These are phyloP conservation scores for Cornus florida DNA, from an alignment of 148 eudicot genomes.

Conservation along the genomic window DNA sequence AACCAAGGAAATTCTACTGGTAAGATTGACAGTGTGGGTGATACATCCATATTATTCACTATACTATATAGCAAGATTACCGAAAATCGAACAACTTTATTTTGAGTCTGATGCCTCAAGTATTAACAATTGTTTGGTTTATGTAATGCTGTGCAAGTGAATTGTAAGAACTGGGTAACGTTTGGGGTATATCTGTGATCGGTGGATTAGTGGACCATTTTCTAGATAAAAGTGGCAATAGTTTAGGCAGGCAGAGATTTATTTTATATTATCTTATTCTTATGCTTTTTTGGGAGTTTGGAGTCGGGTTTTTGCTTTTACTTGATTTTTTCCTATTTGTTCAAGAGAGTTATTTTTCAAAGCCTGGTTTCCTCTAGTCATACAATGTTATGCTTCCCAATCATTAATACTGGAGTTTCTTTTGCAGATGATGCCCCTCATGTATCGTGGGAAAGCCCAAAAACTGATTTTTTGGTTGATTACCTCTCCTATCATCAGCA, in stretches of 20 bases:
- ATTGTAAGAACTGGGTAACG: background rate
- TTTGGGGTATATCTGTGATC: background rate
- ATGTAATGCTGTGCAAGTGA: background rate
- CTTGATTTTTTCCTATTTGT: background rate
- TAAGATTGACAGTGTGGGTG: background rate
- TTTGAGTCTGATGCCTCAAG: background rate
- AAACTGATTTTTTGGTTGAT: slow-evolving; percentile 70
- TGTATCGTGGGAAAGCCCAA: slow-evolving; percentile 69
- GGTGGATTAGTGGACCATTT: background rate
- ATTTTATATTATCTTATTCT: background rate
- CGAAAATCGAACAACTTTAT: no score
- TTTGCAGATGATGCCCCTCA: slow-evolving; percentile 42
- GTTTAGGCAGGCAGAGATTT: slow-evolving; percentile 2
- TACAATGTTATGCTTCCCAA: background rate
- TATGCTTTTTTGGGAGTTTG: background rate
- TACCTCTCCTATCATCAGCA: slow-evolving; percentile 58
- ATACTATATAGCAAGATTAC: no score
- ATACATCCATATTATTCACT: no score
- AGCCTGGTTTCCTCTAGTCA: background rate
- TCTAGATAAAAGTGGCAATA: background rate
- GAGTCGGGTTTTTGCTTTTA: background rate
- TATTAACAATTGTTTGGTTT: background rate
- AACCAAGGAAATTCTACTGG: slow-evolving; percentile 31
- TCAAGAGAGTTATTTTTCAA: background rate
- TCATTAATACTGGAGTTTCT: background rate